These are phyloP conservation scores for Oryza meridionalis DNA, from an alignment of 176 grass and related monocot genomes.

Conservation along the genomic window DNA sequence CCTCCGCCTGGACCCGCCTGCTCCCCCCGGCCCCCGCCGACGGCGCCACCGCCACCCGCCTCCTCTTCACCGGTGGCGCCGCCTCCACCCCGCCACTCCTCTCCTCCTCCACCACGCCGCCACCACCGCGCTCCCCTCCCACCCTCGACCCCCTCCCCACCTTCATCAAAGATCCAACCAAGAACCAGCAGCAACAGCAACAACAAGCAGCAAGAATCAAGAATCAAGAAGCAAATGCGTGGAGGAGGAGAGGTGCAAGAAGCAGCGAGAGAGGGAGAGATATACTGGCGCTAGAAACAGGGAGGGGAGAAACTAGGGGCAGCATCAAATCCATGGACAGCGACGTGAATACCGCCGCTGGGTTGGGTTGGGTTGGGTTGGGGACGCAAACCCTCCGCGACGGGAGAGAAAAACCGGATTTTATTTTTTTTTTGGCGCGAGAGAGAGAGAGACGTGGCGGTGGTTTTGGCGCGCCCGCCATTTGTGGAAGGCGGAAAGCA, in stretches of 20 bases:
- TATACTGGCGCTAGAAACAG: not conserved
- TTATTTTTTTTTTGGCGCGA: not conserved
- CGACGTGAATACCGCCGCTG: not conserved
- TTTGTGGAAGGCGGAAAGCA: conserved; percentile 28
- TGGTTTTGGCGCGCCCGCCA: conserved; percentile 13
- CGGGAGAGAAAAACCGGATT: not conserved
- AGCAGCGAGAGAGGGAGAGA: not conserved
- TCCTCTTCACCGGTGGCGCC: conserved; percentile 32
- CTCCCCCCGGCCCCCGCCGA: not conserved
- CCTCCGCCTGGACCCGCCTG: conserved; percentile 64
- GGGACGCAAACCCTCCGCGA: too few relatives aligned
- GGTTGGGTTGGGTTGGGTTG: not conserved
- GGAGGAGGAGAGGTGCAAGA: not conserved
- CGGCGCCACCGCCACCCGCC: conserved; percentile 5
- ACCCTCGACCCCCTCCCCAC: conserved; percentile 45
- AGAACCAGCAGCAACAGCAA: not conserved
- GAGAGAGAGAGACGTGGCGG: not conserved
- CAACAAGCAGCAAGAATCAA: not conserved
- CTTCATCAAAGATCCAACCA: conserved; percentile 53
- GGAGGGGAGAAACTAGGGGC: conserved; percentile 6
- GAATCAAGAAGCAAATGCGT: not conserved
- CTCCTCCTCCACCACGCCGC: not conserved
- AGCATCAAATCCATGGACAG: not conserved
- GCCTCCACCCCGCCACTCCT: not conserved
- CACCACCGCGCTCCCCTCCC: conserved; percentile 22